Base-by-base conservation (phyloP, 495 filamentous ascomycete species). In the Pyrenula massariospora region DNA sequence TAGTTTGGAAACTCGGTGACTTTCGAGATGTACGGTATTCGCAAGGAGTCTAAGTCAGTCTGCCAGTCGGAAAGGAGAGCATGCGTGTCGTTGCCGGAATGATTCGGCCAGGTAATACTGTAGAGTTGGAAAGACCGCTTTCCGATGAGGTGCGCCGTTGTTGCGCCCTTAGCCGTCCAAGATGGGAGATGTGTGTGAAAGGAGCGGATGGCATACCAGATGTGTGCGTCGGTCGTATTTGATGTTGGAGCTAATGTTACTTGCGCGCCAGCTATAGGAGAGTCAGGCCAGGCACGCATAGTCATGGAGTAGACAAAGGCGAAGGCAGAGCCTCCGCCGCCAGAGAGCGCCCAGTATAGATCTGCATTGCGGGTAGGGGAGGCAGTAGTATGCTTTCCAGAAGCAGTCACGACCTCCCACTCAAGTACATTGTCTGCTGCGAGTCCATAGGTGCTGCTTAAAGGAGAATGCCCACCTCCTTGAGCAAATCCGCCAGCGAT, bases 341-440 rank as follows among this genome's bases (percentile, higher is more conserved):
- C 85, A 36, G 77, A 70, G 42, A 86, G 70, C 8, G 85, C 85
- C 83, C 82, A 87, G 65, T 83, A 87, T 5, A 88, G 61, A 62
- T 87, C 84, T 0, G 67, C 52, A 57, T 85, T 75, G 58, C 79
- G 68, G 55, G 74, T 77, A 51, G 77, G 76, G 54, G 78, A 81
- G 3, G 76, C 77, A 0, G 67, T 75, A 24, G 84, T 53, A 19
- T 80, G 58, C 20, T 63, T 61, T 0, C 85, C 84, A 0, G 53
- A 55, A 0, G 70, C 71, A 1, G 78, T 81, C 2, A 88, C 75
- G 0, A 87, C 69, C 56, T 85, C 78, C 70, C 79, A 80, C 59
- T 83, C 73, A 2, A 87, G 70, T 0, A 82, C 75, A 31, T 83
- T 74, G 60, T 89, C 85, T 0, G 83, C 82, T 8, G 64, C 84